A percentile compares a stretch with the other conserved stretches of the same genome.
Evolutionary conservation across 441 rosid species (phyloP).

Genomic region (Eutrema salsugineum): DNA sequence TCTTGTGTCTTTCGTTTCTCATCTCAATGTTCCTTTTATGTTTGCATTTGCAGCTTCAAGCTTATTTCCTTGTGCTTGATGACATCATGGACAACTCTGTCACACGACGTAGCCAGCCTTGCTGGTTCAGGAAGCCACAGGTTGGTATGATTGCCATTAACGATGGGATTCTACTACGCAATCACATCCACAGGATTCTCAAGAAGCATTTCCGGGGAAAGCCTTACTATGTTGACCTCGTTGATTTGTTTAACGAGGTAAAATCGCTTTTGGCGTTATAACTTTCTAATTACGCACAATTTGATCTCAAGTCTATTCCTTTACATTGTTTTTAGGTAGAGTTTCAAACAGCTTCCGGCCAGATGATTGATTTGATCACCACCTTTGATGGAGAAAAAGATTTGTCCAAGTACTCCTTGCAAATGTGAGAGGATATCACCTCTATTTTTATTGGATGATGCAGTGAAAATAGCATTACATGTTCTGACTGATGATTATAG

Average conservation of each 20-base stretch:
- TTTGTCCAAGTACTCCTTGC: constrained; percentile 58
- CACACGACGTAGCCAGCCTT: constrained; percentile 83
- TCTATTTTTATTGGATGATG: background rate
- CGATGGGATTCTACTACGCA: constrained; percentile 73
- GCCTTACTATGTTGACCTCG: constrained; percentile 68
- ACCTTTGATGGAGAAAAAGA: constrained; percentile 79
- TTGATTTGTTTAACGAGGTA: constrained; percentile 84
- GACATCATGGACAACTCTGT: constrained; percentile 85
- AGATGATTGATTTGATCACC: constrained; percentile 87
- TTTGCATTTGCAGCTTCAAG: constrained; percentile 59
- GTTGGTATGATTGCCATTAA: constrained; percentile 74
- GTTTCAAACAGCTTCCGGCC: constrained; percentile 85
- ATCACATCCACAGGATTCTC: constrained; percentile 71
- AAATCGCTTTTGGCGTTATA: background rate
- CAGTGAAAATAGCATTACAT: background rate
- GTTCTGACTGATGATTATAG: constrained; percentile 8
- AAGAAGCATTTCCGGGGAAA: constrained; percentile 63
- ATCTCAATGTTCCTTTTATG: background rate
- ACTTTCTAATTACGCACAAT: background rate
- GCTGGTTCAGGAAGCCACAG: constrained; percentile 66
- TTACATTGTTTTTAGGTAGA: constrained; percentile 50
- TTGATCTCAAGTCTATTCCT: background rate
- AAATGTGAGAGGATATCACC: constrained; percentile 43
- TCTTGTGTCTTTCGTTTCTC: background rate
- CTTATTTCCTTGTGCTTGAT: constrained; percentile 82